Conservation (phyloP, 2,329 filamentous ascomycete species). For the Fusarium drepaniforme region DNA sequence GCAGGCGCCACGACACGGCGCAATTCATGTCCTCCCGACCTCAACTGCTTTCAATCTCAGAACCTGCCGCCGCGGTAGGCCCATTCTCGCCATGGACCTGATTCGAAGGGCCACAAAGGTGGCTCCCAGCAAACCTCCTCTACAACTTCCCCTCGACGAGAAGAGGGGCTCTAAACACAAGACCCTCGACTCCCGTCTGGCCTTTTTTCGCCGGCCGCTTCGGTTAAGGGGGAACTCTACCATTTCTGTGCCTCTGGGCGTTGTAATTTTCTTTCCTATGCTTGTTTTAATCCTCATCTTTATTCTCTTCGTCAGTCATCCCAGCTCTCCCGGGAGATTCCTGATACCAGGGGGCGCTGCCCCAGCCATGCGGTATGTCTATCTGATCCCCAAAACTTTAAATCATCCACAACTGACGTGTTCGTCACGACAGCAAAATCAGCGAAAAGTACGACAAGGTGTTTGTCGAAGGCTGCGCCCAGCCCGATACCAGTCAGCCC, state of each 20-base stretch:
- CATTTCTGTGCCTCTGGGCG: conserved; percentile 90
- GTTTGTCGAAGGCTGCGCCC: conserved; percentile 90
- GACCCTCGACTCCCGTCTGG: conserved; percentile 66
- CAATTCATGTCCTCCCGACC: conserved; percentile 41
- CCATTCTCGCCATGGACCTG: conserved; percentile 64
- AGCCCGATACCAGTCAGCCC: conserved; percentile 81
- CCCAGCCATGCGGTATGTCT: conserved; percentile 85
- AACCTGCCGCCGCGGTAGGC: conserved; percentile 57
- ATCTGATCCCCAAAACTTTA: conserved; percentile 43
- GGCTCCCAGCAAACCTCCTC: conserved; percentile 57
- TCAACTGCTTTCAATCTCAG: conserved; percentile 46
- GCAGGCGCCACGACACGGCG: conserved; percentile 44
- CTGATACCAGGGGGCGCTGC: conserved; percentile 90
- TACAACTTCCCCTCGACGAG: conserved; percentile 62
- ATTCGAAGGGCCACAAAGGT: conserved; percentile 67
- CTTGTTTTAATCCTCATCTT: conserved; percentile 93
- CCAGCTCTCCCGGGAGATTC: conserved; percentile 83
- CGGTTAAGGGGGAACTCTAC: conserved; percentile 91
- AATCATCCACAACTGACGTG: conserved; percentile 28
- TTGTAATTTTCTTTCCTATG: conserved; percentile 92
- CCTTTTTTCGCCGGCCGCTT: conserved; percentile 88
- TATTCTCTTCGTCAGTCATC: conserved; percentile 89
- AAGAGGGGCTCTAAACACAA: conserved; percentile 58
- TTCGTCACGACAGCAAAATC: conserved; percentile 78
- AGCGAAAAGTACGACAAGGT: conserved; percentile 98